Evolutionary conservation across 768 basidiomycete genomes (phyloP).

Genomic region (Mycena maculata): DNA sequence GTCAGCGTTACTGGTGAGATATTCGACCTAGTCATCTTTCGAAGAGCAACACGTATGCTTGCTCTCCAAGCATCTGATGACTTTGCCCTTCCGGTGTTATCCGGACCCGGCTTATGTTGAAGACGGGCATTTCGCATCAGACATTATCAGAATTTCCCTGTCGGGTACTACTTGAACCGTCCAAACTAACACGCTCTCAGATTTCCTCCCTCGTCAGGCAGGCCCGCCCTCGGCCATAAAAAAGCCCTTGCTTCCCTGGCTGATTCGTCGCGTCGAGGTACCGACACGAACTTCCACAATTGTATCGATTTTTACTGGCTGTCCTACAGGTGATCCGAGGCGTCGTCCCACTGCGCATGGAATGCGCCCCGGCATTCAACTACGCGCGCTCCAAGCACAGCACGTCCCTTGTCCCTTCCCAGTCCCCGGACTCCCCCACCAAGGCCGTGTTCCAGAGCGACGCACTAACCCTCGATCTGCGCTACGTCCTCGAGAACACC

Average conservation of each 20-base stretch:
- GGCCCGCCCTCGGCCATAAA: constrained; percentile 47
- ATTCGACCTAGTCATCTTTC: background rate
- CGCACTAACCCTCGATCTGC: constrained; percentile 74
- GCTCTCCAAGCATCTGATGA: background rate
- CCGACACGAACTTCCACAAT: background rate
- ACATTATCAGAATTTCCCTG: background rate
- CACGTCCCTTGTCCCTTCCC: constrained; percentile 58
- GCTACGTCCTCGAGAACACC: constrained; percentile 74
- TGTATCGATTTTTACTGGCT: background rate
- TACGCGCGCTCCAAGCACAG: constrained; percentile 86
- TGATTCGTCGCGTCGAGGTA: constrained; percentile 84
- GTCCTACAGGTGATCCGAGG: constrained; percentile 81
- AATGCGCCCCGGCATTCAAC: constrained; percentile 97
- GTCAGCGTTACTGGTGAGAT: constrained; percentile 79
- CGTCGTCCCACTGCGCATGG: constrained; percentile 78
- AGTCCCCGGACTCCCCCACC: constrained; percentile 48
- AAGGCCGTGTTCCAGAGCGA: constrained; percentile 75
- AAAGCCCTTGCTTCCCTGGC: constrained; percentile 83
- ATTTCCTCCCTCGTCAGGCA: constrained; percentile 82
- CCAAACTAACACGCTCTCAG: constrained; percentile 47
- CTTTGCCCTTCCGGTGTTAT: background rate
- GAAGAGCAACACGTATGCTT: background rate
- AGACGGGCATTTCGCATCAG: background rate
- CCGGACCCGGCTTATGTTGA: constrained; percentile 8
- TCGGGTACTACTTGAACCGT: background rate